These are phyloP conservation scores for Arthrobotrys megalospora DNA, from an alignment of 2,329 filamentous ascomycete species.

Conservation along the genomic window DNA sequence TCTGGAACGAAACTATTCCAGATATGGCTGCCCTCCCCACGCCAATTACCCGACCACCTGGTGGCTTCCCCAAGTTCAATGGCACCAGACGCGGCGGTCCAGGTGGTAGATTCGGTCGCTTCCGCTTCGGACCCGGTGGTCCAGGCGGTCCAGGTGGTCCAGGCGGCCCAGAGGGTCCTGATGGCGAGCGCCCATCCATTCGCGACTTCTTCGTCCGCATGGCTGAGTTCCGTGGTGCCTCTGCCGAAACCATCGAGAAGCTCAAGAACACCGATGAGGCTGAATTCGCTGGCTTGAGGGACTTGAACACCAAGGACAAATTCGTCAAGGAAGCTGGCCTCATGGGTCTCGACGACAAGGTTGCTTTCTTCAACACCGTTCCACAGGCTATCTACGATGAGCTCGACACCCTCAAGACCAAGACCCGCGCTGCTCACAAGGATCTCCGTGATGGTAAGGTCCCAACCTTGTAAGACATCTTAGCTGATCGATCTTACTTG, in stretches of 20 bases:
- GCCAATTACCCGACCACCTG: constrained; percentile 4
- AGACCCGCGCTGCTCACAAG: constrained; percentile 26
- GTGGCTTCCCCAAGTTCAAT: constrained; percentile 11
- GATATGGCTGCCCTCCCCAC: constrained; percentile 29
- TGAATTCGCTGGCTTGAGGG: constrained; percentile 29
- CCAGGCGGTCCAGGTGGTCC: constrained; percentile 10
- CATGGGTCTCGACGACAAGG: constrained; percentile 23
- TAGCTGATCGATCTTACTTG: constrained; percentile 25
- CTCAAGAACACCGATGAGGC: constrained; percentile 27
- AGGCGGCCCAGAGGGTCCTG: constrained; percentile 2
- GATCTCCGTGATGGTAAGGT: constrained; percentile 39
- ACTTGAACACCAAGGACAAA: constrained; percentile 25
- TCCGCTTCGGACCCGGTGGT: constrained; percentile 10
- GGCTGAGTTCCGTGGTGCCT: constrained; percentile 27
- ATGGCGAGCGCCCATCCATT: constrained; percentile 14
- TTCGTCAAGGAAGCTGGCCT: constrained; percentile 48
- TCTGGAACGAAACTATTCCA: constrained; percentile 66
- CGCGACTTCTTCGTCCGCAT: constrained; percentile 42
- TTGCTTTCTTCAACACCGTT: constrained; percentile 27
- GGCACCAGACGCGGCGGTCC: constrained; percentile 18
- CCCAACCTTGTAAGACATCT: constrained; percentile 43
- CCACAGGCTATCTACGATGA: constrained; percentile 29
- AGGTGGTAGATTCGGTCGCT: constrained; percentile 1
- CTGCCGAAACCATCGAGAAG: constrained; percentile 32
- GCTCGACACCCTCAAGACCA: constrained; percentile 26